Evolutionary conservation across 352 stramenopile species (phyloP).

Genomic region (Halophytophthora polymorphica): DNA sequence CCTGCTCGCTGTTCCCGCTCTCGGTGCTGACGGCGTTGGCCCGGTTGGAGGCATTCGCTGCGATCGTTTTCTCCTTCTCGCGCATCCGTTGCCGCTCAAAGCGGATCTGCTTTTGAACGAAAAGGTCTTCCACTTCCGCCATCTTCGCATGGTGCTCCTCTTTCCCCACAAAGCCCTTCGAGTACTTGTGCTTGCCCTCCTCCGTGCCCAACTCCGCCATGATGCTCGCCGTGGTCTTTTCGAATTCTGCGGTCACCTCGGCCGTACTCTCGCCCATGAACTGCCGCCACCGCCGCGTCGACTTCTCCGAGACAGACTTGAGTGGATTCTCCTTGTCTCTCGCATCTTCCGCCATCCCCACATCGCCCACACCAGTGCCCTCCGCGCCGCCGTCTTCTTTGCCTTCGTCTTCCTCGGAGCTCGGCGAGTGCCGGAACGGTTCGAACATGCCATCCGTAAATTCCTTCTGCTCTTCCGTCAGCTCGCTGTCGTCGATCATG

Average conservation of each 20-base stretch:
- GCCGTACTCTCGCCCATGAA: constrained; percentile 65
- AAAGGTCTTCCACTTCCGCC: constrained; percentile 30
- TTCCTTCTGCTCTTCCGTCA: constrained; percentile 51
- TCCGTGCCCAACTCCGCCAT: constrained; percentile 41
- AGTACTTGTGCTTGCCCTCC: constrained; percentile 39
- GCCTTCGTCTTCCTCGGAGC: constrained; percentile 7
- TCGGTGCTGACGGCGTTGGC: no score
- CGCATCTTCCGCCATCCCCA: constrained; percentile 8
- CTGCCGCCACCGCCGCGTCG: constrained; percentile 50
- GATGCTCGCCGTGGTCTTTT: constrained; percentile 52
- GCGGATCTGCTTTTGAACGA: constrained; percentile 30
- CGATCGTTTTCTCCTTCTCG: constrained; percentile 17
- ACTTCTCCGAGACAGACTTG: constrained; percentile 16
- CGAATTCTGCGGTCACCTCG: constrained; percentile 38
- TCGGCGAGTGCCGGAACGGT: constrained; percentile 28
- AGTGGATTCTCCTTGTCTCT: constrained; percentile 15
- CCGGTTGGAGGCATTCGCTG: no score
- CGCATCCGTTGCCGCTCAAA: constrained; percentile 25
- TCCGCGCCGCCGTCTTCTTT: constrained; percentile 8
- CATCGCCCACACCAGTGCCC: constrained; percentile 12
- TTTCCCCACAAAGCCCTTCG: constrained; percentile 50
- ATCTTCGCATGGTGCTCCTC: constrained; percentile 46
- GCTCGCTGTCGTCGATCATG: constrained; percentile 75
- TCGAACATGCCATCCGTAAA: constrained; percentile 44
- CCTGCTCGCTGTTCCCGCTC: no score